phyloP scores from a whole-genome alignment of 2,329 filamentous ascomycete species.

The Berkeleyomyces basicola region DNA sequence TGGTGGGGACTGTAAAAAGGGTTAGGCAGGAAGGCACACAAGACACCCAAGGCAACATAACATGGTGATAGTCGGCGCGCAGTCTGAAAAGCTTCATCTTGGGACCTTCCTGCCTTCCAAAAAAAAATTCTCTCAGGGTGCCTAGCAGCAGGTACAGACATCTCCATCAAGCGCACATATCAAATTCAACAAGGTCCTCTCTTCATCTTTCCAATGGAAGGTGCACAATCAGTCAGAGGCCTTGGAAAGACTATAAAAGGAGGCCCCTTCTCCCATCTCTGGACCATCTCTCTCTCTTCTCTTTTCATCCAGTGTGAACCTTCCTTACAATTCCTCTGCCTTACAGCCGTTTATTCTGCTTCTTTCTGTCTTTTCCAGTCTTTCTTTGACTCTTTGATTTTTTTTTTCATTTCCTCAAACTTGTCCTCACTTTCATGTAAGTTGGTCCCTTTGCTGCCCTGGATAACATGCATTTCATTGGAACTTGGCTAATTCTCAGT shows the following conservation, averaged over 20 bases:
- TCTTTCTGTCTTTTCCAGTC: neutral
- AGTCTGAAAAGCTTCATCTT: too few relatives aligned
- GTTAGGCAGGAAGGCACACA: neutral
- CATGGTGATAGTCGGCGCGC: neutral
- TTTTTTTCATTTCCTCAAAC: neutral
- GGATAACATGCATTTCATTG: neutral
- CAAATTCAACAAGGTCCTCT: neutral
- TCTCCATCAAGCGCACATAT: neutral
- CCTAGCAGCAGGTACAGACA: neutral
- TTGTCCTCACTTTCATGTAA: neutral
- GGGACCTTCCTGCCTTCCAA: neutral
- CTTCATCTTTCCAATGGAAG: neutral
- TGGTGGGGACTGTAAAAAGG: neutral
- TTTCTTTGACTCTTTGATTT: neutral
- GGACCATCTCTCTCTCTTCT: neutral
- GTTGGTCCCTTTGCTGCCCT: neutral
- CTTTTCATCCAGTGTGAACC: neutral
- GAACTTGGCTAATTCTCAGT: neutral
- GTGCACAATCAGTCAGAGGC: neutral
- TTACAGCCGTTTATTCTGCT: neutral
- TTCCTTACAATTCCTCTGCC: neutral
- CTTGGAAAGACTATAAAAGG: neutral
- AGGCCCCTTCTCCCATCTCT: neutral
- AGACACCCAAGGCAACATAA: neutral
- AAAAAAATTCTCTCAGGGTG: neutral